Evolutionary conservation across 176 grass and related monocot species (phyloP), one percentile per base, ranked within the genome.

Genomic region (Oryza rufipogon): DNA sequence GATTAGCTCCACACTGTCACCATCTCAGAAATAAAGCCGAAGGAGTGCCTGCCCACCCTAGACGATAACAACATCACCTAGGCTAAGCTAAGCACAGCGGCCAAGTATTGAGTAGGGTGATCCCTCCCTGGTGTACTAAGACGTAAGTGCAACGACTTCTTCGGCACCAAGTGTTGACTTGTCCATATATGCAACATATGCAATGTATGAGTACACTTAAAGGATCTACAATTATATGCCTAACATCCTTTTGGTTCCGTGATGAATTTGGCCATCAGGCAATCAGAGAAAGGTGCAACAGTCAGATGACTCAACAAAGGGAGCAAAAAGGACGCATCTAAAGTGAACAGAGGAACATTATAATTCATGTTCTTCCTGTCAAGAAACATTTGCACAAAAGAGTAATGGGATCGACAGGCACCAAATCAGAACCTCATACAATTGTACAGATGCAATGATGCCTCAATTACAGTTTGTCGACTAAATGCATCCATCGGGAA

Each of bases 401-500:
- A 68, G 73, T 30, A 68, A 83, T 64, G 78, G 19, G 76, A 61
- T 66, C 56, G 68, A 81, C 39, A 78, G 6, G 56, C 58, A 23
- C 58, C 81, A 30, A 82, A 81, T 44, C 73, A 77, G 67, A 73
- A 74, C 76, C 79, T 9, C 28, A 89, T 74, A 81, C 74, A 85
- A 77, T 79, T 73, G 79, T 61, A 81, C 78, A 91, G 83, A 91
- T 89, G 84, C 77, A 81, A 12, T 6, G 52, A 68, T 83, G 83
- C 20, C 26, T 41, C 74, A 76, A 88, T 91, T 82, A 91, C 82
- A 91, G 52, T 86, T 79, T 82, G 76, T 75, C 30, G 84, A 77
- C 78, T 67, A 81, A 33, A 85, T 89, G 86, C 83, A 82, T 89
- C 85, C 87, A 82, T 89, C 75, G 70, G 67, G 28, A 89, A 78